phyloP scores from a whole-genome alignment of 768 basidiomycete genomes.

The Suillus paluster region DNA sequence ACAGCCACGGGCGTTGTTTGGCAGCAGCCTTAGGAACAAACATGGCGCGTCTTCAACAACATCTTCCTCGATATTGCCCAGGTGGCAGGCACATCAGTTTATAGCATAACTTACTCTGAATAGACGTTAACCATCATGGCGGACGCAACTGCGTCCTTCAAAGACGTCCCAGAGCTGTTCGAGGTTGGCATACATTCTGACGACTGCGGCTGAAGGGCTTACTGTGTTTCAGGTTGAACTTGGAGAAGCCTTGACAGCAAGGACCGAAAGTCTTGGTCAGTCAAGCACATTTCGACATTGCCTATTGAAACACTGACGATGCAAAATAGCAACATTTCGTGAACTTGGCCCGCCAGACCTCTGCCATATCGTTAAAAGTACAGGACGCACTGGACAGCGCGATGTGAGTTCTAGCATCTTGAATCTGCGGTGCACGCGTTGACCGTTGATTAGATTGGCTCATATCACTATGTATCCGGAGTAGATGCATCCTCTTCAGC shows the following conservation, averaged over 20 bases:
- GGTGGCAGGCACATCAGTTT: background rate
- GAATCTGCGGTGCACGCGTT: background rate
- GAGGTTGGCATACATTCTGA: slow-evolving; percentile 59
- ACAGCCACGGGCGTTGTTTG: slow-evolving; percentile 28
- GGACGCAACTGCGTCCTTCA: slow-evolving; percentile 67
- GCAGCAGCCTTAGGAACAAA: slow-evolving; percentile 26
- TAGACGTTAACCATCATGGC: slow-evolving; percentile 44
- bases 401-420: slow-evolving; percentile 62
- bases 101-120: slow-evolving; percentile 2
- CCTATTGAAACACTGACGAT: slow-evolving; percentile 8
- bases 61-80: background rate
- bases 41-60: slow-evolving; percentile 11
- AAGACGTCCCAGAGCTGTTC: slow-evolving; percentile 95
- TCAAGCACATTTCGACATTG: slow-evolving; percentile 13
- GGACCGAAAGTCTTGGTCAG: slow-evolving; percentile 92
- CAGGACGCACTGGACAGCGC: slow-evolving; percentile 79
- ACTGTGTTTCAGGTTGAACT: slow-evolving; percentile 69
- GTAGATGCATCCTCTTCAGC: slow-evolving; percentile 98
- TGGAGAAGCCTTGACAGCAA: slow-evolving; percentile 85
- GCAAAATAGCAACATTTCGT: slow-evolving; percentile 79
- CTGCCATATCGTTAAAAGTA: slow-evolving; percentile 93
- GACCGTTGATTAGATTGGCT: slow-evolving; percentile 66
- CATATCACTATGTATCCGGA: slow-evolving; percentile 98
- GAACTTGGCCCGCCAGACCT: slow-evolving; percentile 98
- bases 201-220: background rate